Base-by-base conservation (phyloP, 176 grass and related monocot species). In the Hordeum marinum region DNA sequence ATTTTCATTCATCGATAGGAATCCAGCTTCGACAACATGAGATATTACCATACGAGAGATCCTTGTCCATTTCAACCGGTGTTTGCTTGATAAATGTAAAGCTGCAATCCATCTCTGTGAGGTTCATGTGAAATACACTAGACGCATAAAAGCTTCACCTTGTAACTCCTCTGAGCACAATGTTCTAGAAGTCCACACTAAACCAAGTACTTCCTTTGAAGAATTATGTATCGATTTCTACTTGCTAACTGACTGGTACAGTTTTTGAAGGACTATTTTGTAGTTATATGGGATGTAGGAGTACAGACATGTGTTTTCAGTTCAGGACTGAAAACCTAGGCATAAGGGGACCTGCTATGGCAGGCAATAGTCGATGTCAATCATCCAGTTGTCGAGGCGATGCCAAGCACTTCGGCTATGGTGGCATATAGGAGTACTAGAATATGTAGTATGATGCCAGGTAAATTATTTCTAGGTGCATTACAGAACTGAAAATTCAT, bases 281-380 rank as follows among this genome's bases (percentile, higher is more conserved):
- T 77, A 77, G 27, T 21, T 62, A 83, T 88, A 67, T 41, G 86
- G 85, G 83, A 89, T 82, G 41, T 82, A 86, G 52, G 82, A 89
- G 75, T 63, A 80, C 58, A 65, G 55, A 23, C 63, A 87, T 52
- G 32, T 84, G 34, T 67, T 73, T 77, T 68, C 39, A 34, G 52
- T 80, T 63, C 50, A 54, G 34, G 34, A 32, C 21, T 68, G 61
- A 54, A 35, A 64, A 58, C 21, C 55, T 73, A 78, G 70, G 35
- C 60, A 83, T 64, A 80, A 15, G 42, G 41, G 8, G 87, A 94
- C 89, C 90, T 90, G 91, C 63, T 92, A 79, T 83, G 85, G 85
- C 78, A 92, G 83, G 84, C 88, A 98, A 85, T 88, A 85, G 39
- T 95, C 89, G 11, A 86, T 93, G 69, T 95, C 91, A 87, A 94